Percentiles rank a stretch among this genome's conserved stretches.
Evolutionary conservation across 192 early-diverging fungal species (phyloP).

Genomic region (Umbelopsis sp.): DNA sequence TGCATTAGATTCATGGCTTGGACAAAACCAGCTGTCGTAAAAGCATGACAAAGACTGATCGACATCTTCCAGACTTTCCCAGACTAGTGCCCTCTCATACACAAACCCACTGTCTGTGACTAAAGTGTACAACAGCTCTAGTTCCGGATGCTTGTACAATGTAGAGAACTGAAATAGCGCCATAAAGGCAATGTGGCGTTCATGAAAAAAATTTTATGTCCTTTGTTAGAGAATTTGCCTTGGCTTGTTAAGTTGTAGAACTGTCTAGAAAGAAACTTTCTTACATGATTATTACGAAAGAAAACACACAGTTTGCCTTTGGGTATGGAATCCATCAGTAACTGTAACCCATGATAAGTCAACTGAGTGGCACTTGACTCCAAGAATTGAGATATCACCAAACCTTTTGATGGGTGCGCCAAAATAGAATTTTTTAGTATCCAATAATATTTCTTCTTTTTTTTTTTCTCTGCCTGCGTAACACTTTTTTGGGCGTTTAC

Average conservation of each 20-base stretch:
- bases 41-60: slow-evolving; percentile 66
- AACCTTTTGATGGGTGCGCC: slow-evolving; percentile 30
- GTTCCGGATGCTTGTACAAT: slow-evolving; percentile 59
- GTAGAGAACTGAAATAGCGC: slow-evolving; percentile 64
- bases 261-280: slow-evolving; percentile 7
- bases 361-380: slow-evolving; percentile 79
- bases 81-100: slow-evolving; percentile 64
- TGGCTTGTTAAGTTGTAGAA: no score
- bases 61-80: slow-evolving; percentile 73
- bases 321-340: slow-evolving; percentile 66
- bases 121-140: slow-evolving; percentile 59
- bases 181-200: background rate
- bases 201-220: background rate
- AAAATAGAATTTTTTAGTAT: slow-evolving; percentile 23
- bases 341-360: slow-evolving; percentile 75
- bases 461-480: slow-evolving; percentile 7
- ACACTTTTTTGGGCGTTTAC: background rate
- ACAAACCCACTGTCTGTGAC: slow-evolving; percentile 75
- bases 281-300: slow-evolving; percentile 93
- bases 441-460: background rate
- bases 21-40: slow-evolving; percentile 47
- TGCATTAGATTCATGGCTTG: background rate
- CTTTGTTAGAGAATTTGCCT: slow-evolving; percentile 30
- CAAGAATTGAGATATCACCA: slow-evolving; percentile 73
- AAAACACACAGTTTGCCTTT: slow-evolving; percentile 67